Percentiles rank a stretch among this genome's conserved stretches.
These are phyloP conservation scores for Emmonsia crescens DNA, from an alignment of 2,329 filamentous ascomycete genomes.

Conservation along the genomic window DNA sequence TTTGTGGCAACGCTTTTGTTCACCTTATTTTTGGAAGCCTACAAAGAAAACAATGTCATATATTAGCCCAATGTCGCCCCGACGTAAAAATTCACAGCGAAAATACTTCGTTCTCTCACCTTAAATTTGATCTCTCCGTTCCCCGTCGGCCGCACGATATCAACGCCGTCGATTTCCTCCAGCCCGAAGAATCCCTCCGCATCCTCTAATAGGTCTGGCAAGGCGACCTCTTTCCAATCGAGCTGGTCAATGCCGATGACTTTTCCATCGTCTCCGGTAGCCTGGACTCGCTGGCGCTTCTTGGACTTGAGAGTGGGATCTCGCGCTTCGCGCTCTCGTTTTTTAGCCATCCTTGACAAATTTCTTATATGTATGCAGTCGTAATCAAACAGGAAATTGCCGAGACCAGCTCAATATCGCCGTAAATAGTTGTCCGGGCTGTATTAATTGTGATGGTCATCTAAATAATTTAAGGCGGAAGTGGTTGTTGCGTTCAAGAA, in stretches of 20 bases:
- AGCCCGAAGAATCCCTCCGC: slow-evolving; percentile 89
- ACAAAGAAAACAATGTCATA: not conserved
- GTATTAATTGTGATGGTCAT: not conserved
- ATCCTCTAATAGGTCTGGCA: slow-evolving; percentile 71
- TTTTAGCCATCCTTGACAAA: slow-evolving; percentile 22
- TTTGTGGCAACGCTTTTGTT: slow-evolving; percentile 14
- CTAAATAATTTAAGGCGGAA: not conserved
- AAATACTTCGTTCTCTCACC: slow-evolving; percentile 16
- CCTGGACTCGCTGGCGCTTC: slow-evolving; percentile 26
- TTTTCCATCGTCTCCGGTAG: slow-evolving; percentile 17
- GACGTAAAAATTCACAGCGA: not conserved
- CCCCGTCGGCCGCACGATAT: slow-evolving; percentile 56
- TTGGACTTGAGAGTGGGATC: slow-evolving; percentile 18
- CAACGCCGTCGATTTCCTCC: slow-evolving; percentile 84
- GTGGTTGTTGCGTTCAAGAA: not conserved
- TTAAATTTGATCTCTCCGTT: slow-evolving; percentile 39
- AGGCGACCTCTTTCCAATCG: slow-evolving; percentile 52
- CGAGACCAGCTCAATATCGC: not conserved
- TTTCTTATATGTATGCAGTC: not conserved
- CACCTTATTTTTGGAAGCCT: slow-evolving; percentile 27
- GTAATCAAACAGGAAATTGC: not conserved
- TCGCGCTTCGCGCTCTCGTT: slow-evolving; percentile 14
- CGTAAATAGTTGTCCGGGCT: not conserved
- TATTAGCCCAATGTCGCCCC: not conserved
- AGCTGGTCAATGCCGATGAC: slow-evolving; percentile 40